Base-by-base conservation (phyloP, 2,329 filamentous ascomycete species). In the Amauroascus niger region DNA sequence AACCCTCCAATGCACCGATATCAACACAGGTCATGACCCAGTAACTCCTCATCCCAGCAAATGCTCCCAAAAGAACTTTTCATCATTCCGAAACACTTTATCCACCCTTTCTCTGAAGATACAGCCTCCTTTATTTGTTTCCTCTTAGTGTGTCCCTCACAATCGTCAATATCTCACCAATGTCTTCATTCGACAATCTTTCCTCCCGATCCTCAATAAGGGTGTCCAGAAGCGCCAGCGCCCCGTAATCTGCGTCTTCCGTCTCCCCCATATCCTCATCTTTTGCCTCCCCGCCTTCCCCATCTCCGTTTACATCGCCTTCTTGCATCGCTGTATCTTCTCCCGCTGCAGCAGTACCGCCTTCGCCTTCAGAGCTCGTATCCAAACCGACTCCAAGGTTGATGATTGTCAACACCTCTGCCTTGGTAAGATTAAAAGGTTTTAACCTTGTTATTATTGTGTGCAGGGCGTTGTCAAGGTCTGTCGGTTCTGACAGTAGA, bases 331-430 rank as follows among this genome's bases (percentile, higher is more conserved):
- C n/a, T 52, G 56, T 49, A 61, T 65, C 16, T 39, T 53, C 55
- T 41, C 55, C 39, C 14, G 28, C 16, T 14, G 49, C 16, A 1
- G 49, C n/a, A 7, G 28, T 62, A 55, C 57, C 50, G n/a, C 40
- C 59, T 13, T 60, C 61, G 6, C 24, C 61, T 48, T 49, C 43
- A 20, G 39, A 9, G 28, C 43, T 52, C 7, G 24, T 52, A 22
- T 56, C 52, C 14, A 71, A 24, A 2, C 72, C 73, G 14, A 74
- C 59, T 0, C 73, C 71, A 24, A 75, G 59, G 55, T 76, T 75
- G 18, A 75, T 59, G 49, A 75, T 68, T 65, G 70, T 74, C 16
- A 74, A 57, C 8, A 73, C 69, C 60, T 76, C 73, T 0, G 69
- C 71, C 59, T 76, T 75, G 26, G 72, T 74, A 16, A 75, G 61